Evolutionary conservation across 140 eudicot genomes (phyloP), one percentile per base, ranked within the genome.

Genomic region (Anethum foeniculum): DNA sequence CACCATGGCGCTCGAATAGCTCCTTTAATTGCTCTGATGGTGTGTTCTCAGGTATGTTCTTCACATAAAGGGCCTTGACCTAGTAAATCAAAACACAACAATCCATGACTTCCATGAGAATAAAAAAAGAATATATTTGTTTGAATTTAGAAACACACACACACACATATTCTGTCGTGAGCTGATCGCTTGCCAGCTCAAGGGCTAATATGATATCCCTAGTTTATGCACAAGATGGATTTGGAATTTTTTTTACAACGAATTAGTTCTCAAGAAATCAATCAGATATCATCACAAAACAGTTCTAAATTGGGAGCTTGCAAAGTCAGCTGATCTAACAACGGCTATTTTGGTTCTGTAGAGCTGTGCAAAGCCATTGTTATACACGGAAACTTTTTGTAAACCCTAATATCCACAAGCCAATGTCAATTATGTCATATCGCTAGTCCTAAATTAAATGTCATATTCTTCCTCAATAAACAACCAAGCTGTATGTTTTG

Each of bases 11-110:
- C 83, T 89, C 92, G 77, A 95, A 95, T 39, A 92, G 83, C 81
- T 95, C 97, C 87, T 95, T 92, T 82, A 95, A 77, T 46, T 89
- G 90, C 38, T 95, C 99, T 72, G 86, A 85, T n/a, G 96, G 78
- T 15, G 97, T 91, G 85, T 88, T 88, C 82, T 95, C 99, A 1
- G 99, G 99, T 84, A 95, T 95, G 83, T 95, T 95, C 90, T 95
- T 95, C 82, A 95, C 93, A 81, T 95, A 95, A 62, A 95, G 93
- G 75, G 97, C 97, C 85, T 92, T 95, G 64, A 92, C 99, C 99
- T 95, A 83, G 54, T 46, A 82, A 69, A 71, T 65, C 64, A 64
- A 44, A 25, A 64, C 76, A 68, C 28, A 38, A 41, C 15, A 10
- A 68, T 39, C 60, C 64, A 30, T 13, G 5, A 79, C 67, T 54